Evolutionary conservation across 257 asterid genomes (phyloP).

Genomic region (Mitragyna speciosa): DNA sequence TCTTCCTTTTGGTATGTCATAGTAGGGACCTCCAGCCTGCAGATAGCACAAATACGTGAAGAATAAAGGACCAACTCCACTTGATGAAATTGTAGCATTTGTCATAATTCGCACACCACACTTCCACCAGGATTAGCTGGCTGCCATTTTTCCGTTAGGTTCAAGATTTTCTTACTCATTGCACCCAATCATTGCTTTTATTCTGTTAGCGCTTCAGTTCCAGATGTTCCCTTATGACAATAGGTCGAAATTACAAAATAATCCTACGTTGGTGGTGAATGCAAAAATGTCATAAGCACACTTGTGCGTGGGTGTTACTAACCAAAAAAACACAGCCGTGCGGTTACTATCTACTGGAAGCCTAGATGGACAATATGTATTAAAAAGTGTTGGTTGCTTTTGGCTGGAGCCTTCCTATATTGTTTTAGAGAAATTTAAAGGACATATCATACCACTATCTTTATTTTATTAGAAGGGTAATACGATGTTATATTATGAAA

Average conservation of each 20-base stretch:
- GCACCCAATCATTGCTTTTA: neutral
- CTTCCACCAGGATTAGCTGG: neutral
- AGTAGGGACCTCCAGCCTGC: conserved; percentile 86
- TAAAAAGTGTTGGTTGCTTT: too few species aligned
- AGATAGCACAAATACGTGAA: neutral
- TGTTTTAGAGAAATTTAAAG: too few species aligned
- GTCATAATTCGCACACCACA: neutral
- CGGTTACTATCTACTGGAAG: too few species aligned
- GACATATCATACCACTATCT: too few species aligned
- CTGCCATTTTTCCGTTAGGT: neutral
- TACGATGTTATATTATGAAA: too few species aligned
- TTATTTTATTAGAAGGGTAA: too few species aligned
- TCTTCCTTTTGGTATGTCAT: conserved; percentile 80
- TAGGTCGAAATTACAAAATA: neutral
- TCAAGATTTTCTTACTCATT: neutral
- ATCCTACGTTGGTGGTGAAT: neutral
- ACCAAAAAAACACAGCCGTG: too few species aligned
- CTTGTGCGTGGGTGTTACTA: too few species aligned
- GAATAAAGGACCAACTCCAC: neutral
- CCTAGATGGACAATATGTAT: too few species aligned
- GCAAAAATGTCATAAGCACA: neutral
- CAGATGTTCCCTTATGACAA: neutral
- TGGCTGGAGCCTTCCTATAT: too few species aligned
- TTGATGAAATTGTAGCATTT: neutral
- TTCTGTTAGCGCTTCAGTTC: neutral